Conservation (phyloP, 2,329 filamentous ascomycete species). For the Chaetomium olivaceum region DNA sequence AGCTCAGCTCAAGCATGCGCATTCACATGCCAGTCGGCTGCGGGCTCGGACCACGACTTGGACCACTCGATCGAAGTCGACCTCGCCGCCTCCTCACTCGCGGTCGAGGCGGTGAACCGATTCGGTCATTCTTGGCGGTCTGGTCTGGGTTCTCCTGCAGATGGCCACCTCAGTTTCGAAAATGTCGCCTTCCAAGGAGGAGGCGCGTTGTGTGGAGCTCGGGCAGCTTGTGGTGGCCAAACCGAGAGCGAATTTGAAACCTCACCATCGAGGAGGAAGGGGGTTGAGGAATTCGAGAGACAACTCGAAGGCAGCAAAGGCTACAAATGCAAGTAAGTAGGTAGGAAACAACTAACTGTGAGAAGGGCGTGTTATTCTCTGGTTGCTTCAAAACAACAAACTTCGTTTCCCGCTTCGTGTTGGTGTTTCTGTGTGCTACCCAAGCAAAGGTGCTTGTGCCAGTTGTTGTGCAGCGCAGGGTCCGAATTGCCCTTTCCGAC, state of each 20-base stretch:
- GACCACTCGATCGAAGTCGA: neutral
- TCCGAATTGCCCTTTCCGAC: neutral
- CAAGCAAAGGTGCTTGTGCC: neutral
- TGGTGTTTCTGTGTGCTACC: neutral
- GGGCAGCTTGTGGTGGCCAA: neutral
- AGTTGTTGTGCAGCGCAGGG: slow-evolving; percentile 6
- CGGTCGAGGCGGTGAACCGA: slow-evolving; percentile 16
- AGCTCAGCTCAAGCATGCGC: slow-evolving; percentile 7
- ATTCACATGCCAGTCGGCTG: slow-evolving; percentile 18
- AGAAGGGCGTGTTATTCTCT: neutral
- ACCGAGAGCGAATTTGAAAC: neutral
- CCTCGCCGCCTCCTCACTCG: neutral
- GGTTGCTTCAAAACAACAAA: neutral
- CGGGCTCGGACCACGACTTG: neutral
- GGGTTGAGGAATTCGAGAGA: neutral
- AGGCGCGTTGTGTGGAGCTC: slow-evolving; percentile 4
- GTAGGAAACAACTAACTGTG: neutral
- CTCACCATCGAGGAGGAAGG: neutral
- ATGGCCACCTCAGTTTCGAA: neutral
- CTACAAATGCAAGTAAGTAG: neutral
- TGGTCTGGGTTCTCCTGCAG: neutral
- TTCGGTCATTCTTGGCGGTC: neutral
- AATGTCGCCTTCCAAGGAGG: neutral
- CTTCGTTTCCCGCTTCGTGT: neutral
- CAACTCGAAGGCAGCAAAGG: neutral